Conservation (phyloP, 371 early-diverging fungal species). For the Haplosporangium sp. region DNA sequence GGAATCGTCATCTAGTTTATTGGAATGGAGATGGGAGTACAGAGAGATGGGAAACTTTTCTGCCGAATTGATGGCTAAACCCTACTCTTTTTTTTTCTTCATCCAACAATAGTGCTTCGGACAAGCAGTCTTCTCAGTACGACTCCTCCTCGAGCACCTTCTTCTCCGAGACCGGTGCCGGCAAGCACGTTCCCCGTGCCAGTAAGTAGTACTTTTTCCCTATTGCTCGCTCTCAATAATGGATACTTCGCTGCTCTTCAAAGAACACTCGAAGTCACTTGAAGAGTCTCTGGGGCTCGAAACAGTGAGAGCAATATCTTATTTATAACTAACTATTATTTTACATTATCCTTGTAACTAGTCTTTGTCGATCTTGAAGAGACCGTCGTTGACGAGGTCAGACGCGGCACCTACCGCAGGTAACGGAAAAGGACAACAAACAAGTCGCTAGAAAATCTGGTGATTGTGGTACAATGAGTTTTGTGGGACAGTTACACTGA, state of each 20-base stretch:
- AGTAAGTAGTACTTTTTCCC: constrained; percentile 24
- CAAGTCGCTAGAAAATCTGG: not conserved
- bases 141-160: constrained; percentile 92
- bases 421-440: constrained; percentile 6
- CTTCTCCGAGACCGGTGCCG: constrained; percentile 96
- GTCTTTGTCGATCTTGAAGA: constrained; percentile 99
- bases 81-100: constrained; percentile 5
- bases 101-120: constrained; percentile 39
- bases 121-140: constrained; percentile 78
- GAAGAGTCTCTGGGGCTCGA: not conserved
- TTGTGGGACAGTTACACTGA: not conserved
- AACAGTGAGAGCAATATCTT: not conserved
- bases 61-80: too few species aligned
- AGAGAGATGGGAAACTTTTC: not conserved
- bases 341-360: constrained; percentile 7
- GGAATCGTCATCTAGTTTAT: too few species aligned
- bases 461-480: not conserved
- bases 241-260: not conserved
- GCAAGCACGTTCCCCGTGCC: constrained; percentile 99
- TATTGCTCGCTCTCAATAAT: not conserved
- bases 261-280: not conserved
- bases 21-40: not conserved
- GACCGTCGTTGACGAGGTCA: constrained; percentile 97
- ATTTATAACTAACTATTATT: not conserved
- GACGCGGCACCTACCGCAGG: constrained; percentile 92